Base-by-base conservation (phyloP, 371 early-diverging fungal genomes). In the Mucor irregularis region DNA sequence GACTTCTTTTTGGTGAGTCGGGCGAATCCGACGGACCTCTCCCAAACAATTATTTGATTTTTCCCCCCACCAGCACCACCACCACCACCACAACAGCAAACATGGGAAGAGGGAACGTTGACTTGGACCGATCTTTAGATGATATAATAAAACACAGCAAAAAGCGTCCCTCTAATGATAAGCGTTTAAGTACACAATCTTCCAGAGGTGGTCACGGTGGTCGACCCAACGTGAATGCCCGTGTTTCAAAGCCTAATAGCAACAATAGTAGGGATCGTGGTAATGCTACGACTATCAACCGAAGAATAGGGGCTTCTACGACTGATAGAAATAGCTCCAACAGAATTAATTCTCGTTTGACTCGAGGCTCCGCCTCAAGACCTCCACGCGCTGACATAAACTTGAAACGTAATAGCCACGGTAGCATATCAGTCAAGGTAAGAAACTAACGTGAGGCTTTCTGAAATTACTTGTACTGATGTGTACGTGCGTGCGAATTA, bases 41-140 rank as follows among this genome's bases (percentile, higher is more conserved):
- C n/a, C n/a, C n/a, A n/a, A n/a, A n/a, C n/a, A n/a, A n/a, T n/a
- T n/a, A n/a, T n/a, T n/a, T n/a, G n/a, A n/a, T n/a, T n/a, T n/a
- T n/a, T n/a, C n/a, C n/a, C n/a, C n/a, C n/a, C n/a, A n/a, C n/a
- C n/a, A n/a, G n/a, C n/a, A n/a, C n/a, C n/a, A n/a, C n/a, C n/a
- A n/a, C n/a, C n/a, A n/a, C n/a, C n/a, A n/a, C n/a, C n/a, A n/a
- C n/a, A n/a, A n/a, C n/a, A n/a, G n/a, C n/a, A 22, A 46, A 16
- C 17, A 54, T 54, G 55, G 46, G 38, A 26, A 54, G 37, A 28
- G 55, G 55, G 46, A 28, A 28, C 14, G 13, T 3, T 25, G 62
- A 62, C 49, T 53, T 62, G 14, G 62, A 62, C 42, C 31, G 43
- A 24, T 52, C 62, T 4, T 44, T 62, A 4, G 62, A 62, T 25